Evolutionary conservation across 169 alveolate genomes (phyloP).

Genomic region (Eimeria acervulina): DNA sequence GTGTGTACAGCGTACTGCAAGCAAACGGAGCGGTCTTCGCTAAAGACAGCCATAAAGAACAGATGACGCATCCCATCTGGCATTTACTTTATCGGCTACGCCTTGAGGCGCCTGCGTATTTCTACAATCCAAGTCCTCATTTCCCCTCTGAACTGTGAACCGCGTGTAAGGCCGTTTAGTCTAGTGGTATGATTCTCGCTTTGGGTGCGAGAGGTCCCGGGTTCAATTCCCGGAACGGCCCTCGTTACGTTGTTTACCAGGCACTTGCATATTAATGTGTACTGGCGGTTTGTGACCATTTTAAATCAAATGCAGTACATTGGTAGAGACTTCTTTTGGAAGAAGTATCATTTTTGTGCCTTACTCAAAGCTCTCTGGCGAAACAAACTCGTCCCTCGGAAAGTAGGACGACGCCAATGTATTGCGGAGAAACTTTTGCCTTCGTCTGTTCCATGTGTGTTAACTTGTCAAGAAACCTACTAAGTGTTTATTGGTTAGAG

Average conservation of each 20-base stretch:
- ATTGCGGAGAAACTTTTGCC: not conserved
- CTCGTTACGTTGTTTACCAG: not conserved
- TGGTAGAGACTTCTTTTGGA: not conserved
- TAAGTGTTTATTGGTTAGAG: not conserved
- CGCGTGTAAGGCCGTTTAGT: too few species aligned
- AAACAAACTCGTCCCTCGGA: too few species aligned
- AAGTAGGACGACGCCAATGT: not conserved
- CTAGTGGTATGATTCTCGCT: slow-evolving; percentile 83
- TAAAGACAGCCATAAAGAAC: not conserved
- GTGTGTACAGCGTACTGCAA: not conserved
- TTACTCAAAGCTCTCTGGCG: too few species aligned
- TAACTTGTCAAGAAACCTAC: not conserved
- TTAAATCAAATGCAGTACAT: too few species aligned
- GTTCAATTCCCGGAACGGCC: slow-evolving; percentile 85
- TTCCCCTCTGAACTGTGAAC: too few species aligned
- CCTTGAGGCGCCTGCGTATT: too few species aligned
- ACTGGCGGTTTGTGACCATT: not conserved
- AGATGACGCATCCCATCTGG: not conserved
- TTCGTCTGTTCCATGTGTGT: not conserved
- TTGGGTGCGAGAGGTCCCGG: slow-evolving; percentile 85
- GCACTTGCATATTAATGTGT: not conserved
- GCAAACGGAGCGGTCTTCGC: not conserved
- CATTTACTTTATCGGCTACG: too few species aligned
- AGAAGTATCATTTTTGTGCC: not conserved
- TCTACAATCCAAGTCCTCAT: too few species aligned